Conservation (phyloP, 1,284 basidiomycete species). For the Leccinum variabile region DNA sequence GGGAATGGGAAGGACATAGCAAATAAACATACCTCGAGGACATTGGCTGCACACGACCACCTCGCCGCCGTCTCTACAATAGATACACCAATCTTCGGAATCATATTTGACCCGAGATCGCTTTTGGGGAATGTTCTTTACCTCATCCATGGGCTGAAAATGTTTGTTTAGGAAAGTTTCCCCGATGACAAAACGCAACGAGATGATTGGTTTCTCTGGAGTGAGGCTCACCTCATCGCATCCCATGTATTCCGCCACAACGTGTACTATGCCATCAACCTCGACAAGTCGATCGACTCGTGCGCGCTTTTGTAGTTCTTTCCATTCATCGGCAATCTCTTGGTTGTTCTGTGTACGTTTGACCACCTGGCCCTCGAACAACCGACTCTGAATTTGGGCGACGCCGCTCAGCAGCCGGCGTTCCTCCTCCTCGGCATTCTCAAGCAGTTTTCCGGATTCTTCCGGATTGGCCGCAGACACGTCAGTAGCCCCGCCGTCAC, state of each 20-base stretch:
- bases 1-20: neutral
- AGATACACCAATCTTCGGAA: conserved; percentile 56
- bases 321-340: conserved; percentile 47
- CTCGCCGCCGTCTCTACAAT: conserved; percentile 59
- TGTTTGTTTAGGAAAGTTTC: conserved; percentile 6
- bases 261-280: conserved; percentile 46
- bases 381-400: conserved; percentile 54
- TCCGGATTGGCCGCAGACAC: conserved; percentile 18
- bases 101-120: conserved; percentile 39
- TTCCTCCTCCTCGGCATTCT: conserved; percentile 57
- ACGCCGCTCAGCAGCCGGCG: conserved; percentile 49
- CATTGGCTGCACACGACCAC: conserved; percentile 48
- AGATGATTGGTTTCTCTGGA: neutral
- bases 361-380: conserved; percentile 58
- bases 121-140: conserved; percentile 26
- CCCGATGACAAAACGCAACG: neutral
- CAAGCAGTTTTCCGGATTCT: conserved; percentile 37
- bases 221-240: conserved; percentile 31
- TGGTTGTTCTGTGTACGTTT: conserved; percentile 38
- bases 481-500: conserved; percentile 22
- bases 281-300: conserved; percentile 41
- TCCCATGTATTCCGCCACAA: conserved; percentile 39
- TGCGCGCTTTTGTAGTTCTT: conserved; percentile 44
- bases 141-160: conserved; percentile 19
- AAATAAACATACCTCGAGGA: conserved; percentile 47